Base-by-base conservation (phyloP, 2,329 filamentous ascomycete species). In the Fusarium incarnatum region DNA sequence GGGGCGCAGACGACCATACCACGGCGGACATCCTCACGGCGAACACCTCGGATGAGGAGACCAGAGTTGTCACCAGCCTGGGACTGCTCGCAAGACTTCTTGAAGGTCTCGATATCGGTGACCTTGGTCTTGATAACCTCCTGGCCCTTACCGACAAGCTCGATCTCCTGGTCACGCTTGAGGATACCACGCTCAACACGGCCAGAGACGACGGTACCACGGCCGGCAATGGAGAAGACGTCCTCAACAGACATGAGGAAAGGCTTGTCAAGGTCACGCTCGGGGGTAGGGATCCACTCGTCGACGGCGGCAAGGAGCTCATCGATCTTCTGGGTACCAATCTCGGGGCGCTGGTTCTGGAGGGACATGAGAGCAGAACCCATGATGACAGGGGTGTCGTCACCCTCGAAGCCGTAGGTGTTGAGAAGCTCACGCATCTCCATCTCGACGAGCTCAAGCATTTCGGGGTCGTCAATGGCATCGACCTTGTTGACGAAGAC, bases 401-500 rank as follows among this genome's bases (percentile, higher is more conserved):
- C 97, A 76, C 96, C 96, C 84, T 99, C 96, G 81, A 99, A 99
- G 68, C 94, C 94, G 83, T 99, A 99, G 76, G 90, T 91, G 78
- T 79, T 89, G 66, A 99, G 91, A 59, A 99, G 91, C 85, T 99
- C 96, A 79, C 96, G 94, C 96, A 99, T 99, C 87, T 99, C 96
- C 92, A 99, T 97, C 89, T 99, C 96, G 81, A 99, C 96, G 64
- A 99, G 93, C 86, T 99, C 96, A 90, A 99, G 89, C 96, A 99
- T 99, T 85, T 99, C 96, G 69, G 93, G 92, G 86, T 99, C 96
- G 76, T 98, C 95, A 70, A 99, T 90, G 73, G 94, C 93, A 82
- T 99, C 96, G 80, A 98, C 89, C 89, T 99, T 99, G 92, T 99
- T 99, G 83, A 99, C 96, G 82, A 99, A 99, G 76, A 99, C 97